Conservation (phyloP, 1,284 basidiomycete genomes). For the Fereydounia khargensis region DNA sequence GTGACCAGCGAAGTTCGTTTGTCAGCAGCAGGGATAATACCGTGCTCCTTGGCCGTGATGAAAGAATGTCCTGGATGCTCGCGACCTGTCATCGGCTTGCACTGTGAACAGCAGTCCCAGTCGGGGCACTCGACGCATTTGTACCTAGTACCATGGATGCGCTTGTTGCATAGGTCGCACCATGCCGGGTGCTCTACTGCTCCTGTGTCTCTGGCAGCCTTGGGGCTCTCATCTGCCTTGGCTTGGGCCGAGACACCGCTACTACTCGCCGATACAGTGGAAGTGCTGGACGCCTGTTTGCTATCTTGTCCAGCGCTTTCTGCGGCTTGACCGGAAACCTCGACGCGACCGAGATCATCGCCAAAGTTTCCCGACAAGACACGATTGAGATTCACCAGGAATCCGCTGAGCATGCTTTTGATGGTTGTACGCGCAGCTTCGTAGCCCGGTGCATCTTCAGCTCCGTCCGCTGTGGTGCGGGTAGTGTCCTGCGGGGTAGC, state of each 20-base stretch:
- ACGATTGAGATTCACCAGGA: background rate
- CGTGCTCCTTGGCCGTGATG: constrained; percentile 1
- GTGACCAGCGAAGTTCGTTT: background rate
- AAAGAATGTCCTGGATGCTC: constrained; percentile 28
- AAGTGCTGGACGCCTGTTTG: no score
- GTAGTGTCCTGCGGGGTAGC: no score
- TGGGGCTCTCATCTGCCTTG: no score
- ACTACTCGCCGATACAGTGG: no score
- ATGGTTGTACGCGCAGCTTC: no score
- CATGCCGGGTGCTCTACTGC: constrained; percentile 1
- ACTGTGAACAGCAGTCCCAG: constrained; percentile 23
- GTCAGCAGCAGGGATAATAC: constrained; percentile 2
- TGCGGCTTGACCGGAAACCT: background rate
- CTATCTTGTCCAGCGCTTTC: no score
- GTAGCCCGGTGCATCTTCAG: no score
- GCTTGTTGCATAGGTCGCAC: constrained; percentile 10
- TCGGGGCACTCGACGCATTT: constrained; percentile 26
- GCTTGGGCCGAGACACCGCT: no score
- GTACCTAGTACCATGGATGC: constrained; percentile 4
- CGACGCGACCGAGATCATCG: background rate
- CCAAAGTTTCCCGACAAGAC: background rate
- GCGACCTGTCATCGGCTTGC: background rate
- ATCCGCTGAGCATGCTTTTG: background rate
- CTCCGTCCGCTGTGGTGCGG: no score
- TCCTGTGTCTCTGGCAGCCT: no score